Percentiles rank a stretch among this genome's conserved stretches.
phyloP scores from a whole-genome alignment of 2,329 filamentous ascomycete species.

The Cytospora paraplurivora region DNA sequence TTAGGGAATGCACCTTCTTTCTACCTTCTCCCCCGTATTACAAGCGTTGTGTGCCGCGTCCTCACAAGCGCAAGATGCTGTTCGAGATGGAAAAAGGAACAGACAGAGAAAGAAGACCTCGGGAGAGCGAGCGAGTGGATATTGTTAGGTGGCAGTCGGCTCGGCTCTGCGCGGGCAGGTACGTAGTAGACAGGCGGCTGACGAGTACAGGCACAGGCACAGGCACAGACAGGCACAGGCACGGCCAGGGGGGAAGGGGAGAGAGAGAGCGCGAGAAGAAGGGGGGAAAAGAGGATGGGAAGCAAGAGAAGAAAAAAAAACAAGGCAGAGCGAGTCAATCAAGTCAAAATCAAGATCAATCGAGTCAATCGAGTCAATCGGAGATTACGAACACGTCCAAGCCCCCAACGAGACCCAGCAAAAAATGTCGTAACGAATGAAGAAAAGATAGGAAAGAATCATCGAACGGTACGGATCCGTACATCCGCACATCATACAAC shows the following conservation, averaged over 20 bases:
- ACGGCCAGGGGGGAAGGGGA: no score
- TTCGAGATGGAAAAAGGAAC: no score
- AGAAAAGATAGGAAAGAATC: neutral
- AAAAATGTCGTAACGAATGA: neutral
- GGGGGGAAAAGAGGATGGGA: neutral
- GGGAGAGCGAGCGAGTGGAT: no score
- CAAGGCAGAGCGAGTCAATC: neutral
- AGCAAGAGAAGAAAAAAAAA: neutral
- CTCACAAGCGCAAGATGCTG: no score
- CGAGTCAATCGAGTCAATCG: slow-evolving; percentile 19
- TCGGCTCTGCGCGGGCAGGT: no score
- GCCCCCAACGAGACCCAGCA: neutral
- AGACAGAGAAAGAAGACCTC: no score
- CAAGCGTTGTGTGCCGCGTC: no score
- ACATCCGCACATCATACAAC: neutral
- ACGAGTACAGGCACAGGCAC: no score
- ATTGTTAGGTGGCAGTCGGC: no score
- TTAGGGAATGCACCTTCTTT: slow-evolving; percentile 11
- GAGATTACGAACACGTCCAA: neutral
- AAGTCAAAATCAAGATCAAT: slow-evolving; percentile 18
- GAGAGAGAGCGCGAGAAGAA: neutral
- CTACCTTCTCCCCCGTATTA: no score
- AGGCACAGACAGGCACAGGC: no score
- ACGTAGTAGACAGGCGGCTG: no score
- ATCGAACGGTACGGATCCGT: neutral